These are phyloP conservation scores for Gymnopilus junonius DNA, from an alignment of 768 basidiomycete species.

Conservation along the genomic window DNA sequence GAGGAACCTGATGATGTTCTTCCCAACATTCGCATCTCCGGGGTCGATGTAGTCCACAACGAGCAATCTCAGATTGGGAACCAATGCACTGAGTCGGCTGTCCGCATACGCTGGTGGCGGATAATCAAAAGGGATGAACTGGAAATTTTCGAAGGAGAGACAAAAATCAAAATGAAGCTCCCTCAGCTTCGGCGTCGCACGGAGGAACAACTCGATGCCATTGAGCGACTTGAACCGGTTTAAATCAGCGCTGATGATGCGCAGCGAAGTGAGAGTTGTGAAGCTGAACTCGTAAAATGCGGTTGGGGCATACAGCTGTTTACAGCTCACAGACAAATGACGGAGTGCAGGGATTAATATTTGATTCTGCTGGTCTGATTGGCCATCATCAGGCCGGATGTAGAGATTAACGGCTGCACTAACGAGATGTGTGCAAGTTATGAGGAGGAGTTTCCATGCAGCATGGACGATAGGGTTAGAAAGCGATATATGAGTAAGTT, in stretches of 20 bases:
- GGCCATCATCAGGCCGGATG: too few relatives aligned
- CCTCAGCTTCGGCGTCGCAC: not conserved
- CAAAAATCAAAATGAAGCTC: not conserved
- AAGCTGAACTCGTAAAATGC: not conserved
- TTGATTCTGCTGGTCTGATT: not conserved
- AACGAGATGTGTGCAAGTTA: not conserved
- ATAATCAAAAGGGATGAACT: not conserved
- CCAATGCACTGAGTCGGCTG: too few relatives aligned
- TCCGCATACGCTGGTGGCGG: not conserved
- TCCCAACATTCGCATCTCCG: too few relatives aligned
- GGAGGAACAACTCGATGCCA: not conserved
- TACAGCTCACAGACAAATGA: not conserved
- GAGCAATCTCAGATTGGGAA: too few relatives aligned
- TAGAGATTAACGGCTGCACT: not conserved
- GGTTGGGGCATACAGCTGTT: not conserved
- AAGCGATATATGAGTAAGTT: not conserved
- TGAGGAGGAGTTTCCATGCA: not conserved
- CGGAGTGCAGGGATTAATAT: not conserved
- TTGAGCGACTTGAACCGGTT: not conserved
- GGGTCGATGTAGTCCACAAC: too few relatives aligned
- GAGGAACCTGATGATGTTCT: too few relatives aligned
- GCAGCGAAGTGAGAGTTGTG: not conserved
- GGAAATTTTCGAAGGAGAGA: not conserved
- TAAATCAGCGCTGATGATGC: not conserved
- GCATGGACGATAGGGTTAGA: not conserved